phyloP scores from a whole-genome alignment of 345 rosid species.

The Mercurialis annua region DNA sequence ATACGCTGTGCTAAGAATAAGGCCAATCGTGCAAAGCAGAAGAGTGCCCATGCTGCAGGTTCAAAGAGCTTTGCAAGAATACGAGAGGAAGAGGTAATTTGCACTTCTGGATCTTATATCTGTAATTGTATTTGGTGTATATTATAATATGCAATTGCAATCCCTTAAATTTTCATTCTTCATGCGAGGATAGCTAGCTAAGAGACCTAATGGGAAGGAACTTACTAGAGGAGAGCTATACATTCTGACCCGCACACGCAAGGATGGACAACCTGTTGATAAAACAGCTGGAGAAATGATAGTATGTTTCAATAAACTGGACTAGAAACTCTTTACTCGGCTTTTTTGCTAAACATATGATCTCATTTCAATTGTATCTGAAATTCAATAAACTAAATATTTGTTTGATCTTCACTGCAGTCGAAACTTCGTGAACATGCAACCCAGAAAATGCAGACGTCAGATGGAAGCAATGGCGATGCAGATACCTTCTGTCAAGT shows the following conservation, averaged over 20 bases:
- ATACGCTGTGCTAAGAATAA: constrained; percentile 27
- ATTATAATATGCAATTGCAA: not conserved
- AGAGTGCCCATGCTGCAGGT: constrained; percentile 27
- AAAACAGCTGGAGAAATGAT: constrained; percentile 28
- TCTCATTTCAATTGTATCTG: constrained; percentile 1
- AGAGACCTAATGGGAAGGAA: constrained; percentile 37
- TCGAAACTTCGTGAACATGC: constrained; percentile 27
- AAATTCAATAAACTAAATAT: not conserved
- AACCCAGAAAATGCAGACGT: constrained; percentile 16
- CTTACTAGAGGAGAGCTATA: constrained; percentile 39
- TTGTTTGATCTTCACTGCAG: constrained; percentile 22
- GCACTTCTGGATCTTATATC: constrained; percentile 6
- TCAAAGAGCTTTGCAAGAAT: constrained; percentile 38
- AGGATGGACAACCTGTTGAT: constrained; percentile 39
- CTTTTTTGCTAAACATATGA: not conserved
- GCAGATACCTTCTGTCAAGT: constrained; percentile 32
- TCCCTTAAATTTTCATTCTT: constrained; percentile 2
- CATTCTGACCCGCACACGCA: constrained; percentile 37
- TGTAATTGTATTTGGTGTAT: not conserved
- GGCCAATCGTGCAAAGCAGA: constrained; percentile 32
- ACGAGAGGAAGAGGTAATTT: constrained; percentile 41
- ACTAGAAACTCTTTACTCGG: not conserved
- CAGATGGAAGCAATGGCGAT: constrained; percentile 17
- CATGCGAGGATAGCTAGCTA: constrained; percentile 23
- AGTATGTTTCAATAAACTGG: constrained; percentile 21